Evolutionary conservation across 371 early-diverging fungal species (phyloP).

Genomic region (Vairimorpha necatrix): DNA sequence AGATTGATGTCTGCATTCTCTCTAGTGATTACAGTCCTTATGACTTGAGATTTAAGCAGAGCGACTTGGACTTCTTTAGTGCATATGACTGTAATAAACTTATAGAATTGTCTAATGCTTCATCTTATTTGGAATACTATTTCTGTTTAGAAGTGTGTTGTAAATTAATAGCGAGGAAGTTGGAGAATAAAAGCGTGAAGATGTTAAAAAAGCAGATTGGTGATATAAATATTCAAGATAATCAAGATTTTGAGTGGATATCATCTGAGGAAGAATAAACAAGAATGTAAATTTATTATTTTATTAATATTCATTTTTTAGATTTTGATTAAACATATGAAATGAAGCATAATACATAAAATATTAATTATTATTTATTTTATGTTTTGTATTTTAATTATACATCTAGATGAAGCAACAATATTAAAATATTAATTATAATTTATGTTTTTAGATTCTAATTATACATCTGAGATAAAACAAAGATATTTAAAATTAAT

Average conservation of each 20-base stretch:
- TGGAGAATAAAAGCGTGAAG: conserved; percentile 45
- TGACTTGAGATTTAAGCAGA: conserved; percentile 39
- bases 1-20: conserved; percentile 20
- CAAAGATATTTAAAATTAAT: no score
- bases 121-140: conserved; percentile 60
- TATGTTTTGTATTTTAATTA: no score
- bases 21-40: conserved; percentile 31
- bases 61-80: conserved; percentile 34
- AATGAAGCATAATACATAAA: no score
- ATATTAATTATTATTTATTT: no score
- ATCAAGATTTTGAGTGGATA: conserved; percentile 52
- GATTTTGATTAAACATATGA: no score
- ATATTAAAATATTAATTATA: no score
- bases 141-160: conserved; percentile 61
- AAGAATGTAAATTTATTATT: neutral
- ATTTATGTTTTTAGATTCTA: no score
- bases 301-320: neutral
- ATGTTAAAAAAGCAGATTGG: conserved; percentile 47
- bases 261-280: conserved; percentile 36
- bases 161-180: conserved; percentile 50
- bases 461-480: no score
- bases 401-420: no score
- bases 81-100: conserved; percentile 35
- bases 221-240: conserved; percentile 7
- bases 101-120: conserved; percentile 52